Base-by-base conservation (phyloP, 805 yeast genomes). In the Candida ficus region DNA sequence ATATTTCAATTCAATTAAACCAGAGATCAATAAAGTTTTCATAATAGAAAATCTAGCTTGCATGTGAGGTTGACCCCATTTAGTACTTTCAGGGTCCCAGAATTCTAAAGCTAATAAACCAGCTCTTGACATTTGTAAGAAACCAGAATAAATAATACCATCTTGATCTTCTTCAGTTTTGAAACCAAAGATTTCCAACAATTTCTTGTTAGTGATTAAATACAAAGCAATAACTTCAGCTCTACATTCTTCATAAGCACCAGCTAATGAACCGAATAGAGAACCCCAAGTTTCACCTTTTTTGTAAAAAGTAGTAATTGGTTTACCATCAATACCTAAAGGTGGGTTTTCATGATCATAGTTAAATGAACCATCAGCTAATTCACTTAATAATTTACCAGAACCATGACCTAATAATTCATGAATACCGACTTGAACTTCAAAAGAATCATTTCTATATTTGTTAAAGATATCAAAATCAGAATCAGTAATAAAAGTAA, bases 61-160 rank as follows among this genome's bases (percentile, higher is more conserved):
- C 88, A 87, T 86, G 60, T 88, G 96, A 12, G 96, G 80, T 66
- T 88, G 96, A 23, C 96, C 96, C 95, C 96, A 88, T 63, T 86
- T 87, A 44, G 69, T 66, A 22, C 86, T 73, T 33, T 63, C 63
- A 29, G 95, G 95, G 61, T 88, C 95, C 88, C 95, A 88, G 59
- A 73, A 85, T 61, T 88, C 95, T 56, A 88, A 70, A 7, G 85
- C 91, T 27, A 83, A 56, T 37, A 88, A 67, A 43, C 96, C 96
- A 6, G 95, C 95, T 52, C 95, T 73, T 20, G 88, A 83, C 96
- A 88, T 88, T 48, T 76, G 79, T 48, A 87, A 64, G 50, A 80
- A 84, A 13, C 90, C 85, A 31, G 83, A 70, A 53, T 73, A 76
- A 33, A 77, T 70, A 38, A 86, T 73, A 42, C 75, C 78, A 36